phyloP scores from a whole-genome alignment of 169 alveolate species.

The Plasmodium cynomolgi region DNA sequence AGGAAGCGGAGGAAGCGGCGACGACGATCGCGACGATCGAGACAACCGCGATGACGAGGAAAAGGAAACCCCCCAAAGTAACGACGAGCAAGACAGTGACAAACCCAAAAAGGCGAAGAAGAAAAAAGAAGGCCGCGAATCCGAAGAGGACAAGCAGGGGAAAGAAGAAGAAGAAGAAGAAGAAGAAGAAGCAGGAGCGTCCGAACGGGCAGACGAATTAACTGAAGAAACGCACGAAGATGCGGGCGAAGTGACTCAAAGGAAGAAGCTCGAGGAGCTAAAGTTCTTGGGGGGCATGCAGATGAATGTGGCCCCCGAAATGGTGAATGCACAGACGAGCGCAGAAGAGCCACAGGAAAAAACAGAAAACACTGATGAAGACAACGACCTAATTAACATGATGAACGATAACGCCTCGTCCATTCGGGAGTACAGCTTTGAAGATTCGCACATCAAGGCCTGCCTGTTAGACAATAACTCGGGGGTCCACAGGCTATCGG shows the following conservation, averaged over 20 bases:
- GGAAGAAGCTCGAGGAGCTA: background rate
- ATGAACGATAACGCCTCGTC: conserved; percentile 6
- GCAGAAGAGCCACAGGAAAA: background rate
- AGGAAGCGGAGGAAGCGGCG: background rate
- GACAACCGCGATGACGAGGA: conserved; percentile 13
- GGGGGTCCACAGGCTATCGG: background rate
- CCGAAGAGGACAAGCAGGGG: background rate
- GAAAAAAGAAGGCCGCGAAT: background rate
- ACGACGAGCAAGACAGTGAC: conserved; percentile 1
- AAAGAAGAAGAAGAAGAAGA: background rate
- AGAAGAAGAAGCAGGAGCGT: background rate
- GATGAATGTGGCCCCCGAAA: background rate
- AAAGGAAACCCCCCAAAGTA: background rate
- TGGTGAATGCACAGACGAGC: background rate
- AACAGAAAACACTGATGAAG: background rate
- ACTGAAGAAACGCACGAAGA: background rate
- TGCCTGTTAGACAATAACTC: conserved; percentile 17
- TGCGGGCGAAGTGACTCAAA: background rate
- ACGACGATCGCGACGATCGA: background rate
- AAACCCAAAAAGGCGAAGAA: conserved; percentile 11
- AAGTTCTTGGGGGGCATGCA: background rate
- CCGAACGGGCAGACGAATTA: background rate
- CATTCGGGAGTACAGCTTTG: conserved; percentile 5
- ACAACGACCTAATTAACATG: background rate
- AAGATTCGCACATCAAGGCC: conserved; percentile 41